These are phyloP conservation scores for Populus pruinosa DNA, from an alignment of 345 rosid genomes.

Conservation along the genomic window DNA sequence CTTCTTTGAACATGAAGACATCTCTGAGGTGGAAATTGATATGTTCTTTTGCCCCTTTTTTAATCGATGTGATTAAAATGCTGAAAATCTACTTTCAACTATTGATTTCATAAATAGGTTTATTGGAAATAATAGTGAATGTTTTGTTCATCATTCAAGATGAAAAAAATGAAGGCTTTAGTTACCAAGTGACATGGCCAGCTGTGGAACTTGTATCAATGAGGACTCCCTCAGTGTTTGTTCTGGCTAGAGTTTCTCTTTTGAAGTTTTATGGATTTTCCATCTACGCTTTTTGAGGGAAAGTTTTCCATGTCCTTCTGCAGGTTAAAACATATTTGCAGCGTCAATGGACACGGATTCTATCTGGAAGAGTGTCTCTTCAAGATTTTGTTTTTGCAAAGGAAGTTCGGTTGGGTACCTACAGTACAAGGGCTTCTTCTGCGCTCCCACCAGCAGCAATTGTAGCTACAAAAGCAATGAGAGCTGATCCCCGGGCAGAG, in stretches of 20 bases:
- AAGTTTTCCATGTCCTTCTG: slow-evolving; percentile 5
- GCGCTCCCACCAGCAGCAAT: slow-evolving; percentile 92
- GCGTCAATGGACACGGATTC: slow-evolving; percentile 85
- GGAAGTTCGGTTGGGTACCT: slow-evolving; percentile 92
- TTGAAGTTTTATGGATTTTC: slow-evolving; percentile 3
- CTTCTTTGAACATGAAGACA: slow-evolving; percentile 67
- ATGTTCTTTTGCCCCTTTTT: not conserved
- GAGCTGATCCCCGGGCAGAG: slow-evolving; percentile 82
- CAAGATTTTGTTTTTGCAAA: slow-evolving; percentile 95
- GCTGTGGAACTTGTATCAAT: not conserved
- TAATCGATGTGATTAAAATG: not conserved
- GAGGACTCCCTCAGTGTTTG: not conserved
- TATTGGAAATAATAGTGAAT: not conserved
- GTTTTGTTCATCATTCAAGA: too few species aligned
- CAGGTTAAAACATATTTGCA: slow-evolving; percentile 77
- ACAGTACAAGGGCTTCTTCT: slow-evolving; percentile 58
- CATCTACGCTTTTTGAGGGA: not conserved
- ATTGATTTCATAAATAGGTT: too few species aligned
- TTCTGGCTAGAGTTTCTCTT: slow-evolving; percentile 3
- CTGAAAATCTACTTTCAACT: not conserved
- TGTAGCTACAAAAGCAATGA: slow-evolving; percentile 85
- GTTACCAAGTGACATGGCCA: not conserved
- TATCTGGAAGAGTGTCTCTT: slow-evolving; percentile 77
- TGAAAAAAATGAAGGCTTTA: too few species aligned
- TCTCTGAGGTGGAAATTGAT: slow-evolving; percentile 46